phyloP scores from a whole-genome alignment of 257 asterid genomes.

The Salvia miltiorrhiza region DNA sequence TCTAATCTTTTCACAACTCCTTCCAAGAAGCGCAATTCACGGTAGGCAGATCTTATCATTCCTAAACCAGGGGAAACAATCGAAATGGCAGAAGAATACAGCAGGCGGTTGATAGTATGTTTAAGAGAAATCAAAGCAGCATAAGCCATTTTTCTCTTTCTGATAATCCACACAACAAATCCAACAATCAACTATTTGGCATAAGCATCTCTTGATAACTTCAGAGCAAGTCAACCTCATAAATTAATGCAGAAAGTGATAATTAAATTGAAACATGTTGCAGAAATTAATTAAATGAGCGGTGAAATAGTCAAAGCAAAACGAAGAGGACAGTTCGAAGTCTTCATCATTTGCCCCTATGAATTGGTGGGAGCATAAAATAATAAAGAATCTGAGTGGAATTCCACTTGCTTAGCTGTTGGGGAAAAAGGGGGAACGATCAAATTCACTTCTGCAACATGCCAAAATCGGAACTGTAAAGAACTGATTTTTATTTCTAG shows the following conservation, averaged over 20 bases:
- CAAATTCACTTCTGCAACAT: too few species aligned
- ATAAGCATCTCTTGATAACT: background rate
- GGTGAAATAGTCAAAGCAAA: too few species aligned
- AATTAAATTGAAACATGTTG: background rate
- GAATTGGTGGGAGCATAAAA: too few species aligned
- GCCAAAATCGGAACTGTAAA: too few species aligned
- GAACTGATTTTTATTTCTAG: too few species aligned
- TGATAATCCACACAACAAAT: background rate
- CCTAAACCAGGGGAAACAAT: background rate
- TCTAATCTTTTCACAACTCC: background rate
- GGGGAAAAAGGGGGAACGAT: too few species aligned
- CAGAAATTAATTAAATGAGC: background rate
- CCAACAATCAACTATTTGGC: background rate
- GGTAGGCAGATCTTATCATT: background rate
- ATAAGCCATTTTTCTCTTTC: slow-evolving; percentile 7
- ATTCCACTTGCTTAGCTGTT: too few species aligned
- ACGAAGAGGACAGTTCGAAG: too few species aligned
- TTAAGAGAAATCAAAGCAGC: slow-evolving; percentile 15
- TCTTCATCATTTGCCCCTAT: too few species aligned
- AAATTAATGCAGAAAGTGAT: background rate
- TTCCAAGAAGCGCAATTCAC: background rate
- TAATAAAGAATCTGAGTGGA: too few species aligned
- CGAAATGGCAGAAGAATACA: background rate
- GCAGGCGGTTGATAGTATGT: background rate
- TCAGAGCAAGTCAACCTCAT: background rate